Base-by-base conservation (phyloP, 768 basidiomycete genomes). In the Fomitopsis pulvina region DNA sequence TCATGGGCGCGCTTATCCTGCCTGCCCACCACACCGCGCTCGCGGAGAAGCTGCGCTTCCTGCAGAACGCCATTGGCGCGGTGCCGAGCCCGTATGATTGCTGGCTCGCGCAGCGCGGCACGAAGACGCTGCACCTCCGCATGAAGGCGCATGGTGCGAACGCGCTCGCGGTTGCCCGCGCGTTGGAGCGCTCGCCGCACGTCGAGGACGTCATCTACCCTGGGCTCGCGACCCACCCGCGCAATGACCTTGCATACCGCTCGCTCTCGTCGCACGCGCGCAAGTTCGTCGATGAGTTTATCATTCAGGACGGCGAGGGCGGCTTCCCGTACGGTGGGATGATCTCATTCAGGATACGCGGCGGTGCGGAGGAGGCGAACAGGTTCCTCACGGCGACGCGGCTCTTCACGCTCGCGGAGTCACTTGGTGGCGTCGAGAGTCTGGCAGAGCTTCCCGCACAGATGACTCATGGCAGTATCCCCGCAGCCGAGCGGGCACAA, bases 301-400 rank as follows among this genome's bases (percentile, higher is more conserved):
- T 60, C 28, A 50, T 59, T 21, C 61, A 60, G 27, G 48, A 59
- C 53, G 67, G 57, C 51, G 57, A 60, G 53, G 63, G 66, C 1
- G 90, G 87, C 0, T 87, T 97, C 70, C 92, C 93, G 0, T 92
- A 83, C 62, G 85, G 89, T 8, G 94, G 95, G 4, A 92, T 97
- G 85, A 76, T 98, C 46, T 81, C 84, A 4, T 84, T 86, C 68
- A 68, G 80, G 1, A 75, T 86, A 43, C 66, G 70, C 34, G 70
- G 75, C n/a, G 76, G 80, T 1, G 63, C 68, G 25, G 60, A 52
- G 41, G 74, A 77, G 54, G 85, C 88, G 2, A 76, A 84, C 45
- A 70, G 59, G 52, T 93, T 96, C 70, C 63, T 94, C 49, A 79
- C 77, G 0, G 64, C 77, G 0, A 74, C 81, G 3, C 66, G 78